Base-by-base conservation (phyloP, 495 filamentous ascomycete species). In the Echria macrotheca region DNA sequence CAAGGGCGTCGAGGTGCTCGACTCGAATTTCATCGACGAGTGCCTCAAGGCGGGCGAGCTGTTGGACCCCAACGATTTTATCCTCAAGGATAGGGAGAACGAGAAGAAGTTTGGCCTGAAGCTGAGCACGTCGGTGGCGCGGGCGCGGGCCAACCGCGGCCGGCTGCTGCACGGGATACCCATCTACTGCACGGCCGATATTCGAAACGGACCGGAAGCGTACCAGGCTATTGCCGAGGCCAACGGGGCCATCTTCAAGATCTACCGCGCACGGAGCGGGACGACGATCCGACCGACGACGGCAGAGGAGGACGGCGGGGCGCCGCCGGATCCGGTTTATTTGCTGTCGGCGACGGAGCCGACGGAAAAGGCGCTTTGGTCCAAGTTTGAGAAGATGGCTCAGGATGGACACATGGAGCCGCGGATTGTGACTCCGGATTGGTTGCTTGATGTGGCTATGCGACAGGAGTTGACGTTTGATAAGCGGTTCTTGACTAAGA, bases 391-490 rank as follows among this genome's bases (percentile, higher is more conserved):
- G 47, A 78, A 85, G 49, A 78, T 91, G 77, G 89, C 87, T 6
- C 64, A 69, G 42, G 81, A 78, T 29, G 78, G 82, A 14, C 79
- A 84, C 52, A 86, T 86, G 72, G 75, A 78, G 29, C 83, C 87
- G 7, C 73, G 82, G 22, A 83, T 99, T 41, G 87, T 95, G 12
- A 77, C 73, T 15, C 75, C 83, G 15, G 89, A 97, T 57, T 99
- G 94, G 94, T 61, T 97, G 55, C 68, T 97, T 56, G 84, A 89
- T 50, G 81, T 88, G 52, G 87, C 88, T 3, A 89, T 97, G 86
- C 81, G 78, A 47, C 93, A 99, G 69, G 70, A 86, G 58, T 54
- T 87, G 38, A 72, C 71, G 15, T 83, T 82, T 64, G 70, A 81
- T 32, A 74, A 81, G 23, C 73, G 71, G 46, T 95, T 89, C 66